phyloP scores from a whole-genome alignment of 2,329 filamentous ascomycete species.

The Plenodomus lindquistii region DNA sequence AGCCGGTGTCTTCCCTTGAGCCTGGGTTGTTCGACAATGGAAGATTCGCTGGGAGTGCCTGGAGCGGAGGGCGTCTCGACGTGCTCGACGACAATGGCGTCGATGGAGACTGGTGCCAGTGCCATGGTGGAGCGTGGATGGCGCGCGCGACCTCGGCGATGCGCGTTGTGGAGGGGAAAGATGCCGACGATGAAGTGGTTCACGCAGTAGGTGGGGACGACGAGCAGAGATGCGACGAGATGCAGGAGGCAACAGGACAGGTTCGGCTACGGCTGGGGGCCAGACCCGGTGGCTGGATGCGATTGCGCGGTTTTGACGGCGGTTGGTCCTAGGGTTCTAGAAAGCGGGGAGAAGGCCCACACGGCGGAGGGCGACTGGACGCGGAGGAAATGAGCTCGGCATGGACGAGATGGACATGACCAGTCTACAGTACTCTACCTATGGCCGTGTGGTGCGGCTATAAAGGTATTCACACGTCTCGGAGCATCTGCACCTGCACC shows the following conservation, averaged over 20 bases:
- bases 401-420: no score
- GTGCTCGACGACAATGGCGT: constrained; percentile 42
- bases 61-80: constrained; percentile 20
- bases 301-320: constrained; percentile 28
- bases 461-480: neutral
- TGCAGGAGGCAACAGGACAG: neutral
- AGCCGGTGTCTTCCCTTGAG: constrained; percentile 71
- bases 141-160: constrained; percentile 7
- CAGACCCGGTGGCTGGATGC: constrained; percentile 29
- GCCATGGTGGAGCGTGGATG: constrained; percentile 26
- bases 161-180: constrained; percentile 6
- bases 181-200: constrained; percentile 1
- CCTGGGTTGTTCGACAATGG: constrained; percentile 52
- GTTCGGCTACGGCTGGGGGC: neutral
- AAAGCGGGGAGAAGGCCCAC: constrained; percentile 22
- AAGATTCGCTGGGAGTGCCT: constrained; percentile 29
- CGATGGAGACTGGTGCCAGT: constrained; percentile 45
- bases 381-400: no score
- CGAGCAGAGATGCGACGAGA: neutral
- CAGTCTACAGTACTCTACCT: no score
- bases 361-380: neutral
- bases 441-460: no score
- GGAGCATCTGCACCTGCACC: constrained; percentile 8
- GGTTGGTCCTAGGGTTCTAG: constrained; percentile 15
- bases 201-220: constrained; percentile 7